Conservation (phyloP, 768 basidiomycete genomes). For the Agrocybe chaxingu region DNA sequence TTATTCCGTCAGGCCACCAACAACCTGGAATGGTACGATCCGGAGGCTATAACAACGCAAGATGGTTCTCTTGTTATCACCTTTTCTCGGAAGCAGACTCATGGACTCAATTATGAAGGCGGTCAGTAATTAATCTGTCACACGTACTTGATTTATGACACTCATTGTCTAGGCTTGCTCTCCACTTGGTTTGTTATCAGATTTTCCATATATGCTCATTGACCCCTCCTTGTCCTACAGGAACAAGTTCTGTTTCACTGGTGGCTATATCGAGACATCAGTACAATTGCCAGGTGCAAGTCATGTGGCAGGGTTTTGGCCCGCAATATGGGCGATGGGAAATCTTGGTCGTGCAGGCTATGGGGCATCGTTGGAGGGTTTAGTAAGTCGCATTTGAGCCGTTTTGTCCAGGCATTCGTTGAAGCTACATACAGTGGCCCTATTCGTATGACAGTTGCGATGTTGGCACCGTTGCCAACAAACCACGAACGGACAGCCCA, state of each 20-base stretch:
- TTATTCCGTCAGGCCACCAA: constrained; percentile 41
- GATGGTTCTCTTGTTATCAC: constrained; percentile 76
- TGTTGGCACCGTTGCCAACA: constrained; percentile 80
- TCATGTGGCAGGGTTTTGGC: constrained; percentile 70
- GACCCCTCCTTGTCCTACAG: constrained; percentile 23
- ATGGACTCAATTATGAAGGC: constrained; percentile 69
- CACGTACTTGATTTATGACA: constrained; percentile 16
- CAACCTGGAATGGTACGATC: constrained; percentile 87
- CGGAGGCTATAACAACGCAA: constrained; percentile 70
- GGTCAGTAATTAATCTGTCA: constrained; percentile 33
- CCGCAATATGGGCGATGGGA: constrained; percentile 78
- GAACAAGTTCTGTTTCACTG: constrained; percentile 92
- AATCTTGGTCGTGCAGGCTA: constrained; percentile 77
- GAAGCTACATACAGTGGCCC: constrained; percentile 55
- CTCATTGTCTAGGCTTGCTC: constrained; percentile 33
- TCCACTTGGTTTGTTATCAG: constrained; percentile 35
- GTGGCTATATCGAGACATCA: constrained; percentile 67
- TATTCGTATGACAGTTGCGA: constrained; percentile 84
- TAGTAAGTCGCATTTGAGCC: constrained; percentile 38
- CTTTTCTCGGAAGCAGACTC: constrained; percentile 56
- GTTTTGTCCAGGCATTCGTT: background rate
- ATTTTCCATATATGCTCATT: background rate
- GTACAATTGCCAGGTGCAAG: constrained; percentile 66
- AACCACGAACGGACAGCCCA: constrained; percentile 65
- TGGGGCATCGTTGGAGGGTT: constrained; percentile 79